Conservation (phyloP, 2,329 filamentous ascomycete genomes). For the Colletotrichum phormii region DNA sequence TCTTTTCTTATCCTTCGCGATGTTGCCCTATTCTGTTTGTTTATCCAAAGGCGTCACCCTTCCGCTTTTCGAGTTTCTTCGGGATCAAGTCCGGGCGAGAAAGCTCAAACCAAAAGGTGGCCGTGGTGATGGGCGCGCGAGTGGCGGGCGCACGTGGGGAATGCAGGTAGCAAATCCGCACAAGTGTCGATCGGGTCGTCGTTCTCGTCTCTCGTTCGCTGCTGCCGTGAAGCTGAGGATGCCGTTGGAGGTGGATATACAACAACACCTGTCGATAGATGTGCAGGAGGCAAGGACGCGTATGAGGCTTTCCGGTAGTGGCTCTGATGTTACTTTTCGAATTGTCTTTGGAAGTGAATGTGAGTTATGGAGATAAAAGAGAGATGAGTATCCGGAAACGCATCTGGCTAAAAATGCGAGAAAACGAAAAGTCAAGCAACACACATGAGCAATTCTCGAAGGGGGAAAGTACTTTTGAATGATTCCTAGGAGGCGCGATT, state of each 20-base stretch:
- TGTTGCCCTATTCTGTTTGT: too few relatives aligned
- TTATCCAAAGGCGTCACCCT: background rate
- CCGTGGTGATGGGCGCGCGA: background rate
- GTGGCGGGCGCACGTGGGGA: slow-evolving; percentile 31
- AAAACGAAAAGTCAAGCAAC: background rate
- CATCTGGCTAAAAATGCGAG: background rate
- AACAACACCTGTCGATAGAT: slow-evolving; percentile 4
- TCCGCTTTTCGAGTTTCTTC: background rate
- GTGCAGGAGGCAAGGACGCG: background rate
- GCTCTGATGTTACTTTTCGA: background rate
- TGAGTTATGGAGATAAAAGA: background rate
- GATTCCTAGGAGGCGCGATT: slow-evolving; percentile 25
- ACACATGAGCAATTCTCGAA: background rate
- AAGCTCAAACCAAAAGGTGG: slow-evolving; percentile 16
- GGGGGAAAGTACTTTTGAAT: slow-evolving; percentile 34
- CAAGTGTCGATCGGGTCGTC: slow-evolving; percentile 25
- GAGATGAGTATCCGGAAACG: background rate
- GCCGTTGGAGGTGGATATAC: slow-evolving; percentile 1
- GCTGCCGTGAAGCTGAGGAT: slow-evolving; percentile 9
- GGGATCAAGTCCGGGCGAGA: slow-evolving; percentile 15
- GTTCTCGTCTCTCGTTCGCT: slow-evolving; percentile 16
- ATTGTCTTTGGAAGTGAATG: background rate
- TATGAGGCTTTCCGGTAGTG: background rate
- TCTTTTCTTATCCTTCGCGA: background rate
- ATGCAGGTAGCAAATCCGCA: slow-evolving; percentile 23